A percentile compares a stretch with the other conserved stretches of the same genome.
Evolutionary conservation across 2,329 filamentous ascomycete genomes (phyloP).

Genomic region (Colletotrichum sp.): DNA sequence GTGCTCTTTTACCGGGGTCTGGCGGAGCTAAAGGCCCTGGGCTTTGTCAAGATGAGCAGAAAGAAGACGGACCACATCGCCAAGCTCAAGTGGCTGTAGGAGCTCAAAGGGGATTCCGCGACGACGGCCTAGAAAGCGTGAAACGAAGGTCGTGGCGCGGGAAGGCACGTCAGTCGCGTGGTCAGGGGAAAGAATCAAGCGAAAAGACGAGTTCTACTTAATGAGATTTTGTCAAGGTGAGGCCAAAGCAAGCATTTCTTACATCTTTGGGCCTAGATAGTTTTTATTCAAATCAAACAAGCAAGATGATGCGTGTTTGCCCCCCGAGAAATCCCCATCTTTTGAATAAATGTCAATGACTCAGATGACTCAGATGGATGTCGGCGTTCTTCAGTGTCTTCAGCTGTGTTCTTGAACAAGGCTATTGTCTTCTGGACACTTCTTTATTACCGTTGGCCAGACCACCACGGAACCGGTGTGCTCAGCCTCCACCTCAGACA

Average conservation of each 20-base stretch:
- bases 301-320: neutral
- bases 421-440: neutral
- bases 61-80: constrained; percentile 93
- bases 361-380: neutral
- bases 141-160: constrained; percentile 1
- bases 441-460: constrained; percentile 15
- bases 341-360: neutral
- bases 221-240: neutral
- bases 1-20: constrained; percentile 85
- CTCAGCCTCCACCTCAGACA: neutral
- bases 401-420: neutral
- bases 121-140: neutral
- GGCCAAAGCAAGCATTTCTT: neutral
- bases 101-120: constrained; percentile 9
- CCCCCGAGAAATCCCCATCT: neutral
- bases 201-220: neutral
- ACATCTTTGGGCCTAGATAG: neutral
- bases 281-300: neutral
- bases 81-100: constrained; percentile 81
- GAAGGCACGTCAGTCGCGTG: neutral
- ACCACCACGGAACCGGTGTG: constrained; percentile 5
- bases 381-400: neutral
- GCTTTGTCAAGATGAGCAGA: constrained; percentile 86
- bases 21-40: constrained; percentile 84
- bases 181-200: too few species aligned